These are phyloP conservation scores for Cicer chorassanicum DNA, from an alignment of 306 rosid species.

Conservation along the genomic window DNA sequence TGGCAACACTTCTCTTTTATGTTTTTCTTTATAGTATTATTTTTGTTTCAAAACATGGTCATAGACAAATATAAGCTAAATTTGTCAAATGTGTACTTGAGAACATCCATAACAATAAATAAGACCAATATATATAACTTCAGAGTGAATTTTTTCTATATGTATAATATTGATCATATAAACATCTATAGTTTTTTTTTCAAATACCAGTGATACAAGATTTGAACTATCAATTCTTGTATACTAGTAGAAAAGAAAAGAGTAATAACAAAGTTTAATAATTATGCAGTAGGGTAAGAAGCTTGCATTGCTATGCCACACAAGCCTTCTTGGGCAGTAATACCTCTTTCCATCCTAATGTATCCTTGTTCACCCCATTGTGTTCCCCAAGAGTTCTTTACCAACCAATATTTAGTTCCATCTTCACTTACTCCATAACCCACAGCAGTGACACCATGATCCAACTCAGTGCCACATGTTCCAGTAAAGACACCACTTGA, in stretches of 20 bases:
- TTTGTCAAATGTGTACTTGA: too few relatives aligned
- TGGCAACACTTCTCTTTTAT: too few relatives aligned
- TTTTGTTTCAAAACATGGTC: too few relatives aligned
- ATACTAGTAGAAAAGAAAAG: background rate
- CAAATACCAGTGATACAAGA: background rate
- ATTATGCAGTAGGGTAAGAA: slow-evolving; percentile 47
- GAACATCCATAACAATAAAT: too few relatives aligned
- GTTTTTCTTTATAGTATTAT: too few relatives aligned
- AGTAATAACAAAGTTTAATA: background rate
- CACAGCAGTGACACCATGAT: slow-evolving; percentile 50
- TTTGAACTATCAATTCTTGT: background rate
- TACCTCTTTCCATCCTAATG: slow-evolving; percentile 46
- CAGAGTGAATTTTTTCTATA: too few relatives aligned
- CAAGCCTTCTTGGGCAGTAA: slow-evolving; percentile 43
- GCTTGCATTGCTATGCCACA: slow-evolving; percentile 52
- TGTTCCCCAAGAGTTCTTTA: slow-evolving; percentile 50
- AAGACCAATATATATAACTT: too few relatives aligned
- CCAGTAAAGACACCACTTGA: slow-evolving; percentile 47
- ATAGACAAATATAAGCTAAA: too few relatives aligned
- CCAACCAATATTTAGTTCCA: slow-evolving; percentile 46
- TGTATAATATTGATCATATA: too few relatives aligned
- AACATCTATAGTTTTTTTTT: too few relatives aligned
- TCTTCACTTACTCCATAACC: slow-evolving; percentile 42
- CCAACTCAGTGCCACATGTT: slow-evolving; percentile 43
- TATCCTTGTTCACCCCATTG: slow-evolving; percentile 53